These are phyloP conservation scores for Orbilia quercus DNA, from an alignment of 2,329 filamentous ascomycete genomes.

Conservation along the genomic window DNA sequence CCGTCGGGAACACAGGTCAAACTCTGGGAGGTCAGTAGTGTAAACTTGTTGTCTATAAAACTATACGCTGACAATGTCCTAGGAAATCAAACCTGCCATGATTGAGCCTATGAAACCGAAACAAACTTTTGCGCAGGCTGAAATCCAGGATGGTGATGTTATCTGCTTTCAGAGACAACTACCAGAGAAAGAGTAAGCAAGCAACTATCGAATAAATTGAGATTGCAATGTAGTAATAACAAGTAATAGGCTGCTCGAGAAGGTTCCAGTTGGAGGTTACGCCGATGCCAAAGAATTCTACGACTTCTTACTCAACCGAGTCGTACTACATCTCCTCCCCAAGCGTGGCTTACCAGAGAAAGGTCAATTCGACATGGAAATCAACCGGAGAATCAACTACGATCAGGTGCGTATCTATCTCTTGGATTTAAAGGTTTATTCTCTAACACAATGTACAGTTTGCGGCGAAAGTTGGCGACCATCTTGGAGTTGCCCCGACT, in stretches of 20 bases:
- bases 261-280: conserved; percentile 64
- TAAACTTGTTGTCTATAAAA: neutral
- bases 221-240: no score
- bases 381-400: conserved; percentile 90
- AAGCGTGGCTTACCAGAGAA: conserved; percentile 67
- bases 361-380: conserved; percentile 76
- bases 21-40: conserved; percentile 77
- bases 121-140: conserved; percentile 85
- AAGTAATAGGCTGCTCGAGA: conserved; percentile 60
- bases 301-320: conserved; percentile 88
- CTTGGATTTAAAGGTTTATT: neutral
- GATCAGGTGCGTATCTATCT: conserved; percentile 69
- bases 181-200: conserved; percentile 65
- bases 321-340: conserved; percentile 80
- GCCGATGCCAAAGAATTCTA: conserved; percentile 85
- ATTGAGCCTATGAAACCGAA: conserved; percentile 94
- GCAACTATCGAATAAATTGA: neutral
- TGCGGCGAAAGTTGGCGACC: conserved; percentile 81
- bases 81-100: conserved; percentile 97
- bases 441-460: conserved; percentile 64
- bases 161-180: conserved; percentile 85
- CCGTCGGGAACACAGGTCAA: conserved; percentile 76
- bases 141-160: conserved; percentile 97
- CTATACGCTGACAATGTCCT: conserved; percentile 6
- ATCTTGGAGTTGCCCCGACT: conserved; percentile 80